These are phyloP conservation scores for Aphanomyces invadans DNA, from an alignment of 352 stramenopile species.

Conservation along the genomic window DNA sequence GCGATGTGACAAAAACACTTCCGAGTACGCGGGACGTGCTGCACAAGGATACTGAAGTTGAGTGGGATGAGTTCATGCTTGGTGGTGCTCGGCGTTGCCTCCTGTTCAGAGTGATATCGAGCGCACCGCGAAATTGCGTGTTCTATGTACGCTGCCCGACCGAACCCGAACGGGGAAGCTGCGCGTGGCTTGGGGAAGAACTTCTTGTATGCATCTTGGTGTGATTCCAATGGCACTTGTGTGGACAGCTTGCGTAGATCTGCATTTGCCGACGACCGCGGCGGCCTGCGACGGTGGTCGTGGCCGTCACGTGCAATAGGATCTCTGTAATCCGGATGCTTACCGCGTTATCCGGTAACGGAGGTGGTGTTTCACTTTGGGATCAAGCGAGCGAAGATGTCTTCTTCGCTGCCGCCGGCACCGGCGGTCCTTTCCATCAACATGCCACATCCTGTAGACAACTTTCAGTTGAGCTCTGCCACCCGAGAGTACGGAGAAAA, in stretches of 20 bases:
- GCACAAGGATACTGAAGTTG: too few species aligned
- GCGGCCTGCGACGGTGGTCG: too few species aligned
- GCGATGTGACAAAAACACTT: too few species aligned
- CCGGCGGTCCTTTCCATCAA: conserved; percentile 14
- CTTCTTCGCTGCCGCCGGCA: not conserved
- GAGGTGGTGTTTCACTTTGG: conserved; percentile 14
- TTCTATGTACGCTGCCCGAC: not conserved
- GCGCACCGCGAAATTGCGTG: not conserved
- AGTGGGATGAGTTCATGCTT: too few species aligned
- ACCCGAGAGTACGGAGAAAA: conserved; percentile 20
- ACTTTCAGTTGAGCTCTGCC: conserved; percentile 17
- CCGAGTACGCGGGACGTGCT: too few species aligned
- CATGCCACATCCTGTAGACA: conserved; percentile 20
- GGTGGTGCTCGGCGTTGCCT: not conserved
- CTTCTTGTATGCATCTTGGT: too few species aligned
- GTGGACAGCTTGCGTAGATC: too few species aligned
- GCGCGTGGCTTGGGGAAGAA: too few species aligned
- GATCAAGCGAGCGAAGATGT: conserved; percentile 7
- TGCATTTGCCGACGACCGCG: too few species aligned
- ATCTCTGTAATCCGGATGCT: not conserved
- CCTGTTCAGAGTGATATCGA: not conserved
- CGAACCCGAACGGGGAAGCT: too few species aligned
- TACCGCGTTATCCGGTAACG: not conserved
- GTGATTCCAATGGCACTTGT: too few species aligned
- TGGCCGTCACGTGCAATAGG: not conserved